These are phyloP conservation scores for Eucalyptus victrix DNA, from an alignment of 345 rosid species.

Conservation along the genomic window DNA sequence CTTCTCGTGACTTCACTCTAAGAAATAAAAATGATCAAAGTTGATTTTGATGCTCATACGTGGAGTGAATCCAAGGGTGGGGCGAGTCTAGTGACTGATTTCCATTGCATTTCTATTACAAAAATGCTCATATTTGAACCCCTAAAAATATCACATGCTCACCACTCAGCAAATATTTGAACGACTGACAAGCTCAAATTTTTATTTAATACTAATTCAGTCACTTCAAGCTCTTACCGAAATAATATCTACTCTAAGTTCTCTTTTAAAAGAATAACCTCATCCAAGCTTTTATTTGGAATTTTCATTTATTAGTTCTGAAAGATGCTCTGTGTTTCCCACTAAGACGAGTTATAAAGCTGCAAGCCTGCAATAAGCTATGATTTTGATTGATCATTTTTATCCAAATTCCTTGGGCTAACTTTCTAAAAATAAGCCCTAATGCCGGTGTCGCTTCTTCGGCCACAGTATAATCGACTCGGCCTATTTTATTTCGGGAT, in stretches of 20 bases:
- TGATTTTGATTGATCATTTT: accelerated
- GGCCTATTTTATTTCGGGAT: not conserved
- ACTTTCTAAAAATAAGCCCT: not conserved
- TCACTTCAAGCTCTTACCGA: accelerated
- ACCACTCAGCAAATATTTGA: accelerated
- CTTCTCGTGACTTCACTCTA: not conserved
- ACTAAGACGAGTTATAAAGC: not conserved
- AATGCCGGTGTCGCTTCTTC: not conserved
- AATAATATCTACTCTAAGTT: too few species aligned
- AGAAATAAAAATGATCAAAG: not conserved
- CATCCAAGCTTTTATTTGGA: accelerated
- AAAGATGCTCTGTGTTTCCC: not conserved
- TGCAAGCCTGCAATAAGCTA: too few species aligned
- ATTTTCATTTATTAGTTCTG: too few species aligned
- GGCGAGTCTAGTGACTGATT: not conserved
- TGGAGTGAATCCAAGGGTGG: not conserved
- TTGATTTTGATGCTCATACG: not conserved
- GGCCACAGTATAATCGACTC: not conserved
- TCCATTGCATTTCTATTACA: not conserved
- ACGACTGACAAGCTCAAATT: accelerated
- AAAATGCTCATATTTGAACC: too few species aligned
- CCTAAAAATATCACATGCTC: too few species aligned
- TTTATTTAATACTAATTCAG: too few species aligned
- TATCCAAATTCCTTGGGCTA: not conserved
- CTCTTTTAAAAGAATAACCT: not conserved